These are phyloP conservation scores for Truncatella angustata DNA, from an alignment of 2,329 filamentous ascomycete genomes.

Conservation along the genomic window DNA sequence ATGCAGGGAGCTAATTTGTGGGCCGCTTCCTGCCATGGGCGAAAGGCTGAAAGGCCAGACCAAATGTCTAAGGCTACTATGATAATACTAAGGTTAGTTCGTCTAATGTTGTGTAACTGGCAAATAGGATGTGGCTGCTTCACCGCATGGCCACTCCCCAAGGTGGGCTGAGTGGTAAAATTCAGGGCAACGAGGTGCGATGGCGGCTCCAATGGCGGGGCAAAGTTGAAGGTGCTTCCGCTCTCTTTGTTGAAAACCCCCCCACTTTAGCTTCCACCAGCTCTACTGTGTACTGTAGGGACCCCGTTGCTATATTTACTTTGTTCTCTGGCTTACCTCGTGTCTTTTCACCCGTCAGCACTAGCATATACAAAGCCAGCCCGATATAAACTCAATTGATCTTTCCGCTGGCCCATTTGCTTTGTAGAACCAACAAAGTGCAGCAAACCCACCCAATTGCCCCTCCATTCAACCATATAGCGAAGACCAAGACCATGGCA, in stretches of 20 bases:
- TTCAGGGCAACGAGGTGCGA: background rate
- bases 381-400: slow-evolving; percentile 7
- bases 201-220: slow-evolving; percentile 6
- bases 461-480: background rate
- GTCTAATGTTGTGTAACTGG: background rate
- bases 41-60: background rate
- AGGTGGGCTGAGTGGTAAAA: slow-evolving; percentile 8
- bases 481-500: slow-evolving; percentile 22
- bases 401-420: background rate
- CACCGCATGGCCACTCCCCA: background rate
- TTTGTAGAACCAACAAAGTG: background rate
- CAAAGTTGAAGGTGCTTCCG: slow-evolving; percentile 10
- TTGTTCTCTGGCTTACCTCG: slow-evolving; percentile 5
- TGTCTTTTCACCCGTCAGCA: slow-evolving; percentile 2
- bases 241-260: background rate
- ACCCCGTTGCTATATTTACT: slow-evolving; percentile 10
- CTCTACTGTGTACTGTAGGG: slow-evolving; percentile 4
- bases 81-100: too few species aligned
- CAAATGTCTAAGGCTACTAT: too few species aligned
- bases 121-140: slow-evolving; percentile 11
- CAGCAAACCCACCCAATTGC: background rate
- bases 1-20: too few species aligned
- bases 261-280: slow-evolving; percentile 7
- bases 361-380: too few species aligned
- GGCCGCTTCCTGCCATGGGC: background rate